Evolutionary conservation across 768 basidiomycete species (phyloP).

Genomic region (Tricholoma terreum): DNA sequence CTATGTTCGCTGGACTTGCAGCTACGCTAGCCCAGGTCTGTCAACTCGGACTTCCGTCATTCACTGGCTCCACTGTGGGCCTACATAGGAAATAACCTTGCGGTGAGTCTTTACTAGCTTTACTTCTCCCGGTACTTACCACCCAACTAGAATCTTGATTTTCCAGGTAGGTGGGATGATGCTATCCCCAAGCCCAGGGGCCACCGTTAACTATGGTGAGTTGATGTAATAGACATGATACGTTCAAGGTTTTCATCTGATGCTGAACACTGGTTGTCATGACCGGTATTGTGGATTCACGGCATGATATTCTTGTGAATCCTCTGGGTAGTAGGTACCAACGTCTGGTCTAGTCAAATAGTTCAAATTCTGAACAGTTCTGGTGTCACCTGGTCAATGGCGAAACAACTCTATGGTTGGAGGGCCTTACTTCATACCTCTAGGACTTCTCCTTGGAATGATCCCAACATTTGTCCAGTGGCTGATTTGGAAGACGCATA

Average conservation of each 20-base stretch:
- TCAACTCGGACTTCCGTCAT: not conserved
- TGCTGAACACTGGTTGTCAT: not conserved
- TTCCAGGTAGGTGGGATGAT: not conserved
- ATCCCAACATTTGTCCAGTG: not conserved
- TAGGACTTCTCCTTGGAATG: not conserved
- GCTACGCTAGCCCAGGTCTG: not conserved
- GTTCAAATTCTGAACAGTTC: not conserved
- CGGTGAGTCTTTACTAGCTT: not conserved
- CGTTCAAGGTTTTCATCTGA: not conserved
- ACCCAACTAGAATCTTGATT: too few relatives aligned
- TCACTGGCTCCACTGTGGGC: not conserved
- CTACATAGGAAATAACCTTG: not conserved
- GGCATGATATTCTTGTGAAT: not conserved
- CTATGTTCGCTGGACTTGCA: not conserved
- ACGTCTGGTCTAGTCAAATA: not conserved
- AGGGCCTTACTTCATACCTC: not conserved
- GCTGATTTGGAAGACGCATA: not conserved
- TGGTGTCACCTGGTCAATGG: not conserved
- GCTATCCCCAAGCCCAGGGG: not conserved
- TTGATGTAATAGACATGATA: not conserved
- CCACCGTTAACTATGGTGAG: not conserved
- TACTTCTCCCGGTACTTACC: too few relatives aligned
- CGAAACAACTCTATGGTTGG: not conserved
- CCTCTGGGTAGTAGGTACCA: not conserved
- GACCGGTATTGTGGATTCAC: not conserved